Evolutionary conservation across 2,329 filamentous ascomycete species (phyloP).

Genomic region (Fusarium nurragi): DNA sequence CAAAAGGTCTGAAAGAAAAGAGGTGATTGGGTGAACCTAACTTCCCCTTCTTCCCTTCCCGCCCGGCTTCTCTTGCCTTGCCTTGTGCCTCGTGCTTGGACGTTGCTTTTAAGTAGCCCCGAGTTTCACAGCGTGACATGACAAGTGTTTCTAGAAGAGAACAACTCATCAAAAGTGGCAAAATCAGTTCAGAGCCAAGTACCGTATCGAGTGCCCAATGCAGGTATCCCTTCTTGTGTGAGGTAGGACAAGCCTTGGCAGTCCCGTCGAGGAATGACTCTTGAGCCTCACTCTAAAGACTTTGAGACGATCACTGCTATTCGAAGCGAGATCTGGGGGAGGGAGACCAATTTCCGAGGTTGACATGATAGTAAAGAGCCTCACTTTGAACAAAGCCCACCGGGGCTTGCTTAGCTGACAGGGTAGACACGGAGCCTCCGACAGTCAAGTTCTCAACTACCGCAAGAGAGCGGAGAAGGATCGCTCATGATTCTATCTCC

Average conservation of each 20-base stretch:
- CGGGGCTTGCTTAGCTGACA: conserved; percentile 1
- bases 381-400: conserved; percentile 10
- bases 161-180: conserved; percentile 32
- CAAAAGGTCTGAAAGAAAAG: conserved; percentile 3
- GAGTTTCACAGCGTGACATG: conserved; percentile 21
- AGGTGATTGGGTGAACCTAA: conserved; percentile 15
- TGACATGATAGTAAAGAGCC: neutral
- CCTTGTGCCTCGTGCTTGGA: neutral
- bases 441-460: conserved; percentile 1
- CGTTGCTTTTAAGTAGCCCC: neutral
- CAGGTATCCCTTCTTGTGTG: conserved; percentile 1
- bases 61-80: conserved; percentile 9
- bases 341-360: conserved; percentile 4
- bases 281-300: conserved; percentile 11
- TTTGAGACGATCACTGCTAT: conserved; percentile 13
- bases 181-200: conserved; percentile 4
- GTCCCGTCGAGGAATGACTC: conserved; percentile 3
- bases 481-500: neutral
- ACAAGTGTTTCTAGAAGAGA: conserved; percentile 28
- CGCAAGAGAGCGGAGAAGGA: neutral
- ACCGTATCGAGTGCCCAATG: conserved; percentile 13
- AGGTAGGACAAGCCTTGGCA: conserved; percentile 7
- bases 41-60: neutral
- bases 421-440: conserved; percentile 7
- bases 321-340: conserved; percentile 2